Conservation (phyloP, 2,329 filamentous ascomycete genomes). For the Beauveria varroae region DNA sequence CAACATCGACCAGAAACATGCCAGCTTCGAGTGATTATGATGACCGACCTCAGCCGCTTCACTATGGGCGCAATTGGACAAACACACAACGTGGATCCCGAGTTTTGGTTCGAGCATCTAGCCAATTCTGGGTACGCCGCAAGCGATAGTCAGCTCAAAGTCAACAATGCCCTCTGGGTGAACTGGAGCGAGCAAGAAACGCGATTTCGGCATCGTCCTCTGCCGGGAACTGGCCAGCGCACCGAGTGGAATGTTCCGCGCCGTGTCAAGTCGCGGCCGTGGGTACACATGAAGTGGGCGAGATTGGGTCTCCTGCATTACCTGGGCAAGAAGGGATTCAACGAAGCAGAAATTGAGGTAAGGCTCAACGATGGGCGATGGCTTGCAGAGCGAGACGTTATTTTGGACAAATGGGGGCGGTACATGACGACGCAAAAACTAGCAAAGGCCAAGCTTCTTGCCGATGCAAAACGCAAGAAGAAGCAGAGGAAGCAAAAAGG, state of each 20-base stretch:
- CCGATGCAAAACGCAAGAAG: neutral
- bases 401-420: slow-evolving; percentile 16
- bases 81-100: slow-evolving; percentile 20
- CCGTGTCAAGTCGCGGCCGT: slow-evolving; percentile 12
- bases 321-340: slow-evolving; percentile 19
- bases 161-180: slow-evolving; percentile 23
- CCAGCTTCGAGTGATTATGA: slow-evolving; percentile 18
- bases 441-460: slow-evolving; percentile 2
- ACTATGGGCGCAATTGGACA: slow-evolving; percentile 22
- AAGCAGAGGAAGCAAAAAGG: slow-evolving; percentile 9
- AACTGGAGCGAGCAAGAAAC: slow-evolving; percentile 22
- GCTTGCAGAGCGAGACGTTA: slow-evolving; percentile 17
- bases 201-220: slow-evolving; percentile 17
- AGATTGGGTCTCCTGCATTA: slow-evolving; percentile 18
- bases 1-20: slow-evolving; percentile 14
- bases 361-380: slow-evolving; percentile 18
- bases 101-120: slow-evolving; percentile 24
- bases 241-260: slow-evolving; percentile 19
- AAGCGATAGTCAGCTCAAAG: slow-evolving; percentile 21
- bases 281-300: slow-evolving; percentile 19
- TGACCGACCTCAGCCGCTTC: slow-evolving; percentile 23
- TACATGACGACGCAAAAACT: slow-evolving; percentile 16
- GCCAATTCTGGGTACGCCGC: slow-evolving; percentile 21
- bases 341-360: slow-evolving; percentile 19
- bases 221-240: slow-evolving; percentile 17